Evolutionary conservation across 202 grass and related monocot species (phyloP).

Genomic region (Zoysia matrella): DNA sequence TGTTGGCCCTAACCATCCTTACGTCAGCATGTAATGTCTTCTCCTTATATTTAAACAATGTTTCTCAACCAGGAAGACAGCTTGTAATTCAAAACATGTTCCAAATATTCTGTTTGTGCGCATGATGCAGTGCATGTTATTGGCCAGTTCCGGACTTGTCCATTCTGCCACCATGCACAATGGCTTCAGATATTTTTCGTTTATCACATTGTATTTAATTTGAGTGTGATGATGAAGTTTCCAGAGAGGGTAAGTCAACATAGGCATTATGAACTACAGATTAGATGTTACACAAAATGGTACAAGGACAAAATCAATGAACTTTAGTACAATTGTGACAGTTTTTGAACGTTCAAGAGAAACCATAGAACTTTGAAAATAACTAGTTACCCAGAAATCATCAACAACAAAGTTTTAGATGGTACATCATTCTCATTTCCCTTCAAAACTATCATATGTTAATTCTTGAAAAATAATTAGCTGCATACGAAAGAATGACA

Average conservation of each 20-base stretch:
- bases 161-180: background rate
- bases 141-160: background rate
- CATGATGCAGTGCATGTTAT: background rate
- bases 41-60: background rate
- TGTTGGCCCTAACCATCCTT: constrained; percentile 1
- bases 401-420: constrained; percentile 30
- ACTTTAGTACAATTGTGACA: no score
- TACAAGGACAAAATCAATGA: no score
- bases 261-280: no score
- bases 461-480: background rate
- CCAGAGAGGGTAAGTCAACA: no score
- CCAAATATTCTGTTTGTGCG: background rate
- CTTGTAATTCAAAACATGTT: background rate
- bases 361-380: constrained; percentile 51
- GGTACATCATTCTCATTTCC: constrained; percentile 24
- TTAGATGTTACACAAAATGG: no score
- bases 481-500: background rate
- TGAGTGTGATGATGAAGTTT: no score
- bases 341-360: background rate
- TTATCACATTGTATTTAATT: no score
- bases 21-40: background rate
- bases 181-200: no score
- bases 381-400: background rate
- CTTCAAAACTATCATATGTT: background rate
- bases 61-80: background rate